A percentile compares a stretch with the other conserved stretches of the same genome.
These are phyloP conservation scores for Apocynum venetum DNA, from an alignment of 257 asterid species.

Conservation along the genomic window DNA sequence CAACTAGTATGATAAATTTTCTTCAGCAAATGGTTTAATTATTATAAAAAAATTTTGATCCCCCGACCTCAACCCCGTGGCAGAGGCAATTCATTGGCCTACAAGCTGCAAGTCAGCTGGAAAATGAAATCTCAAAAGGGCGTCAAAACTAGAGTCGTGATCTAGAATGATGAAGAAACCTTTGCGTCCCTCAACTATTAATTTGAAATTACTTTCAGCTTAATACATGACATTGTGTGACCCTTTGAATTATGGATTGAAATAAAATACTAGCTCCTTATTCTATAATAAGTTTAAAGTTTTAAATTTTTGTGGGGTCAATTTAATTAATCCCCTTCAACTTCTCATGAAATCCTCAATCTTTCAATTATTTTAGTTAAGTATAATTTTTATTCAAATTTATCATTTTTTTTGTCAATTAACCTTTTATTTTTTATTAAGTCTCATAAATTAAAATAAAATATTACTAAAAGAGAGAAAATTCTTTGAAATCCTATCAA, in stretches of 20 bases:
- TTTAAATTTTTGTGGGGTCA: no score
- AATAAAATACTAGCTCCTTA: no score
- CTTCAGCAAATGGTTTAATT: neutral
- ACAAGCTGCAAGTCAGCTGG: neutral
- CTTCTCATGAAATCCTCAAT: no score
- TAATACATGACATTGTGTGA: neutral
- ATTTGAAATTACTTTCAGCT: neutral
- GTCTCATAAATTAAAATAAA: no score
- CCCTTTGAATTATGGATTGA: neutral
- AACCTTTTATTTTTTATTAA: no score
- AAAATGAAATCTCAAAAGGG: constrained; percentile 1
- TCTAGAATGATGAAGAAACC: neutral
- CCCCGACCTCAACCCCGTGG: neutral
- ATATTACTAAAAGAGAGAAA: no score
- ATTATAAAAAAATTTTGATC: neutral
- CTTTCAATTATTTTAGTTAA: no score
- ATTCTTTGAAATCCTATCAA: no score
- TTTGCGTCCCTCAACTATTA: neutral
- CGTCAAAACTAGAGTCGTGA: neutral
- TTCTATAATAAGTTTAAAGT: no score
- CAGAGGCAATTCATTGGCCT: neutral
- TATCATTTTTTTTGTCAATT: no score
- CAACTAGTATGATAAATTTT: neutral
- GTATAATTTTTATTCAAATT: no score
- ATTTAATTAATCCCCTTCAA: no score